phyloP scores from a whole-genome alignment of 1,284 basidiomycete species.

The Psilocybe mexicana region DNA sequence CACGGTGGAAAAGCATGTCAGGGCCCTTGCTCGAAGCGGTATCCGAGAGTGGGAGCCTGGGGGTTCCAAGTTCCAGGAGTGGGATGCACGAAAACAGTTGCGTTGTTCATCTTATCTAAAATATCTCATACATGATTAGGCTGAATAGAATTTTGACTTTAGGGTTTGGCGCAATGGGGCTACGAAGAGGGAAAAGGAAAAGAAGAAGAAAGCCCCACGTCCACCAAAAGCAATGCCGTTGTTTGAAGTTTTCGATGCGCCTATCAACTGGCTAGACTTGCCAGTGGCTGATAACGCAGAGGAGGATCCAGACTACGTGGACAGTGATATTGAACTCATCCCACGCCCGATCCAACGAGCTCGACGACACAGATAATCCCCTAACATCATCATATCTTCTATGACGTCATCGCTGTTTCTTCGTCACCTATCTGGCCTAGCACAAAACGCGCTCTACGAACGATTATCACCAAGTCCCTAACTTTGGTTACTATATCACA shows the following conservation, averaged over 20 bases:
- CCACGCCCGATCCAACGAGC: slow-evolving; percentile 22
- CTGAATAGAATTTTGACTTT: not conserved
- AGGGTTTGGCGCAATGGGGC: slow-evolving; percentile 36
- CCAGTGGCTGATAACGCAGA: slow-evolving; percentile 16
- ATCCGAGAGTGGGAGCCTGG: slow-evolving; percentile 44
- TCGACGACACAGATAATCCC: slow-evolving; percentile 15
- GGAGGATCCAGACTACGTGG: slow-evolving; percentile 25
- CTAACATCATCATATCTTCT: not conserved
- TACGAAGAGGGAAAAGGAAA: slow-evolving; percentile 23
- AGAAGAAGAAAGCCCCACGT: slow-evolving; percentile 15
- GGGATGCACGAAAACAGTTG: slow-evolving; percentile 47
- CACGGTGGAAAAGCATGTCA: slow-evolving; percentile 49
- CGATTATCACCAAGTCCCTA: too few relatives aligned
- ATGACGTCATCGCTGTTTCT: not conserved
- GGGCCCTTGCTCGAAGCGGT: slow-evolving; percentile 39
- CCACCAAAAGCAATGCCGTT: slow-evolving; percentile 1
- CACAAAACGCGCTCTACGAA: too few relatives aligned
- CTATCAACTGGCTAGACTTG: slow-evolving; percentile 9
- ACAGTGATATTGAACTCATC: slow-evolving; percentile 24
- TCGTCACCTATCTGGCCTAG: not conserved
- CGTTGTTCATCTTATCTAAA: slow-evolving; percentile 16
- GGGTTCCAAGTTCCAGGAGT: slow-evolving; percentile 45
- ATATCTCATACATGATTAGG: not conserved
- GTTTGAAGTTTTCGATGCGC: slow-evolving; percentile 17
- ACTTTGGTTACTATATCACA: too few relatives aligned